Conservation (phyloP, 2,329 filamentous ascomycete genomes). For the Zasmidium citrigriseum region DNA sequence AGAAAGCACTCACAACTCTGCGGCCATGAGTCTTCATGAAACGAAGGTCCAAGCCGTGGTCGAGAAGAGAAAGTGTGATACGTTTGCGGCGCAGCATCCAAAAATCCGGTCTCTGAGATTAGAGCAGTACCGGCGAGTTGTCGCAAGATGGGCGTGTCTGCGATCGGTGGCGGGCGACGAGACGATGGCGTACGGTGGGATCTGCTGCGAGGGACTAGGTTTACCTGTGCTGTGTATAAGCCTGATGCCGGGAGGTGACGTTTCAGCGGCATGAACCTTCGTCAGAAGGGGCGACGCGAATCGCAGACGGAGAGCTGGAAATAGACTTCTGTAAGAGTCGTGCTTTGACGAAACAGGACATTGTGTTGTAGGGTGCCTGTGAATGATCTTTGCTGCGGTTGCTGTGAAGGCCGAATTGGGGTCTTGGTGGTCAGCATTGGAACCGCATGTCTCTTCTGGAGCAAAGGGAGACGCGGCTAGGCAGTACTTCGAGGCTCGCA, state of each 20-base stretch:
- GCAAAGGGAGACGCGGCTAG: too few species aligned
- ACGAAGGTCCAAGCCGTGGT: background rate
- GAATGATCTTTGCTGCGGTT: background rate
- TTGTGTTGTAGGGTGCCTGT: background rate
- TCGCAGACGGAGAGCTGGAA: background rate
- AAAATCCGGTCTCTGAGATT: background rate
- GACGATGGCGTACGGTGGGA: background rate
- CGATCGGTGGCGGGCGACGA: background rate
- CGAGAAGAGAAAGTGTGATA: background rate
- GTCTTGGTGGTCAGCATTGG: background rate
- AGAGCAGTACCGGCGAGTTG: background rate
- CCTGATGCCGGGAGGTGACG: background rate
- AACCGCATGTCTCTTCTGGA: too few species aligned
- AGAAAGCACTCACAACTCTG: background rate
- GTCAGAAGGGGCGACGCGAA: background rate
- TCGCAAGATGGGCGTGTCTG: background rate
- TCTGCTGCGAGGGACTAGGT: background rate
- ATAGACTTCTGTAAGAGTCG: background rate
- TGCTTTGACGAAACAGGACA: background rate
- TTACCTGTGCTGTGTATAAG: background rate
- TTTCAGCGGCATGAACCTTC: conserved; percentile 2
- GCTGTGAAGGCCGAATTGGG: background rate
- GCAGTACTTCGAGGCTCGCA: too few species aligned
- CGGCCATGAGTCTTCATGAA: background rate
- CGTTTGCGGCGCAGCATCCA: background rate